Conservation (phyloP, 1,284 basidiomycete genomes). For the Gomphus sp. region DNA sequence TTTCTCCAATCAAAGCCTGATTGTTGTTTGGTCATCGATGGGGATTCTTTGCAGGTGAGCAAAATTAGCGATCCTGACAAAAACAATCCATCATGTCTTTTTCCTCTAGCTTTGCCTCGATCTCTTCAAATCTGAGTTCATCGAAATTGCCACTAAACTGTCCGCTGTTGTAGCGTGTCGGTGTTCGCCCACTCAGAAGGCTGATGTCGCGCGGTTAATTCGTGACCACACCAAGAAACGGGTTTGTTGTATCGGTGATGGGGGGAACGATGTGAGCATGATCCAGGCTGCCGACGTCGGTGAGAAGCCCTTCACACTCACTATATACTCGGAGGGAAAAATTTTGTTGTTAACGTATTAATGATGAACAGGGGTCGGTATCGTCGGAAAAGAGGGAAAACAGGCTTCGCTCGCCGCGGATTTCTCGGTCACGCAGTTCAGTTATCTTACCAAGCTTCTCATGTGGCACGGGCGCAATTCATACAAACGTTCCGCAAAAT, state of each 20-base stretch:
- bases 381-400: constrained; percentile 98
- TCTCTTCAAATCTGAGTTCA: constrained; percentile 88
- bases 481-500: constrained; percentile 94
- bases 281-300: constrained; percentile 93
- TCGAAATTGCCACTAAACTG: constrained; percentile 91
- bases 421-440: constrained; percentile 96
- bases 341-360: background rate
- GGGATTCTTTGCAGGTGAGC: constrained; percentile 85
- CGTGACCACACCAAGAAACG: constrained; percentile 85
- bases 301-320: constrained; percentile 30
- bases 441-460: constrained; percentile 88
- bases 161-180: constrained; percentile 96
- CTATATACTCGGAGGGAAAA: background rate
- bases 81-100: background rate
- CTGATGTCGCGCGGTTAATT: constrained; percentile 92
- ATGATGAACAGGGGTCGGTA: constrained; percentile 72
- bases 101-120: constrained; percentile 71
- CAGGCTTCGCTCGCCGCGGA: constrained; percentile 97
- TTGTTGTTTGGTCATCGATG: constrained; percentile 97
- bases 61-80: background rate
- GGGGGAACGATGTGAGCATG: constrained; percentile 94
- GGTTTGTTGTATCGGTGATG: constrained; percentile 96
- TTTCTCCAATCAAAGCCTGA: constrained; percentile 93
- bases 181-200: constrained; percentile 98
- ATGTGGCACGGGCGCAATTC: constrained; percentile 98